Conservation (phyloP, 768 basidiomycete genomes). For the Mycena sanguinolenta region DNA sequence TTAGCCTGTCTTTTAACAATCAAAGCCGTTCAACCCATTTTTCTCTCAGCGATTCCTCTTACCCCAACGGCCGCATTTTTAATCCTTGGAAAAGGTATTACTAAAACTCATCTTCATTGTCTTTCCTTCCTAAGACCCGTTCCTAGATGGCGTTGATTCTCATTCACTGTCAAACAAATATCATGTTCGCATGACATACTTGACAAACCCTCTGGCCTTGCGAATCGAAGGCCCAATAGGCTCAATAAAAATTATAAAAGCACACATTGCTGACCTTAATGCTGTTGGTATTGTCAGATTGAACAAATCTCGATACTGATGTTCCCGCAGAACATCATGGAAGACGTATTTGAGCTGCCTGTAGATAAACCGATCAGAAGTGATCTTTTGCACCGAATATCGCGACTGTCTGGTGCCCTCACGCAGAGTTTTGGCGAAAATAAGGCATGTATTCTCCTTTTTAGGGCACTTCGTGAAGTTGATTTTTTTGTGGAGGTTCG, state of each 20-base stretch:
- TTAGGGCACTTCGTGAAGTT: neutral
- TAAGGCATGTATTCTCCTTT: conserved; percentile 51
- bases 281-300: conserved; percentile 52
- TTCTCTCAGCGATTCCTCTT: conserved; percentile 65
- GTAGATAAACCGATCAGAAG: conserved; percentile 54
- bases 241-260: conserved; percentile 61
- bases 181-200: conserved; percentile 73
- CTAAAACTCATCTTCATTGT: neutral
- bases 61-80: conserved; percentile 74
- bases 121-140: conserved; percentile 8
- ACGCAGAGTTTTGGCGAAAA: conserved; percentile 65
- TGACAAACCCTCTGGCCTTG: conserved; percentile 67
- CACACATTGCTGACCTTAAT: conserved; percentile 63
- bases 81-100: conserved; percentile 77
- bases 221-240: conserved; percentile 70
- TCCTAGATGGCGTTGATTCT: conserved; percentile 74
- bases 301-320: conserved; percentile 8
- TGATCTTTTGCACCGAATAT: conserved; percentile 72
- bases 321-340: conserved; percentile 53
- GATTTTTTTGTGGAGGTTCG: conserved; percentile 58
- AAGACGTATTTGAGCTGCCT: conserved; percentile 59
- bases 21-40: neutral
- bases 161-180: conserved; percentile 70
- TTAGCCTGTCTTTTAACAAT: conserved; percentile 55
- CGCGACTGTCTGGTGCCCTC: conserved; percentile 76